Percentiles rank a stretch among this genome's conserved stretches.
phyloP scores from a whole-genome alignment of 2,329 filamentous ascomycete species.

The Fusarium staphyleae region DNA sequence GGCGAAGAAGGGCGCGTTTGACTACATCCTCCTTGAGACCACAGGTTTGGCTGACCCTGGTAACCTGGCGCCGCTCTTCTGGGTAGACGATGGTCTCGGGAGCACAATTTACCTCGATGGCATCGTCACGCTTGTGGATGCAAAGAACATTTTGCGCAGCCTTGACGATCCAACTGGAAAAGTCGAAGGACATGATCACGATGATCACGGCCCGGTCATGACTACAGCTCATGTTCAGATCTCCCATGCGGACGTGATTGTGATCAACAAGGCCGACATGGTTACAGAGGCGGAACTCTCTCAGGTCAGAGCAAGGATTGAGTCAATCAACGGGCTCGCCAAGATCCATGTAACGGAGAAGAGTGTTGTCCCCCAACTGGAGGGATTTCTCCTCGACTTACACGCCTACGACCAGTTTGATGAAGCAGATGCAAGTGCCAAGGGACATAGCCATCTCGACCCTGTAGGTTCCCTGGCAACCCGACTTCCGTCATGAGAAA shows the following conservation, averaged over 20 bases:
- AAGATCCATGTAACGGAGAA: conserved; percentile 83
- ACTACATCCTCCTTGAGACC: conserved; percentile 97
- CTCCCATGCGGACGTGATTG: conserved; percentile 92
- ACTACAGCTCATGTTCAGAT: conserved; percentile 97
- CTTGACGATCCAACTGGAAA: conserved; percentile 75
- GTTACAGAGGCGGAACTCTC: conserved; percentile 74
- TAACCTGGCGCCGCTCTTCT: conserved; percentile 94
- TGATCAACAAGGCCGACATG: conserved; percentile 93
- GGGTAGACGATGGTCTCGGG: conserved; percentile 94
- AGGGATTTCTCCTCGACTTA: conserved; percentile 86
- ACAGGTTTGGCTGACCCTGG: conserved; percentile 95
- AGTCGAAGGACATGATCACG: conserved; percentile 59
- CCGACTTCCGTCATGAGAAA: neutral
- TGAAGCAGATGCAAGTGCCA: conserved; percentile 72
- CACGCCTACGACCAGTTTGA: conserved; percentile 90
- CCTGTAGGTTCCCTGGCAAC: conserved; percentile 62
- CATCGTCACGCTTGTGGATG: conserved; percentile 94
- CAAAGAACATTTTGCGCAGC: conserved; percentile 85
- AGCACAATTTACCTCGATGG: conserved; percentile 97
- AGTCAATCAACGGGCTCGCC: conserved; percentile 88
- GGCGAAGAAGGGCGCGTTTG: conserved; percentile 91
- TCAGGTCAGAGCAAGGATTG: conserved; percentile 73
- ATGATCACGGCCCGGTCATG: conserved; percentile 71
- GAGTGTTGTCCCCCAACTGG: conserved; percentile 80
- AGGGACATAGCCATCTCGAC: conserved; percentile 91